Base-by-base conservation (phyloP, 2,329 filamentous ascomycete genomes). In the Neocucurbitaria cava region DNA sequence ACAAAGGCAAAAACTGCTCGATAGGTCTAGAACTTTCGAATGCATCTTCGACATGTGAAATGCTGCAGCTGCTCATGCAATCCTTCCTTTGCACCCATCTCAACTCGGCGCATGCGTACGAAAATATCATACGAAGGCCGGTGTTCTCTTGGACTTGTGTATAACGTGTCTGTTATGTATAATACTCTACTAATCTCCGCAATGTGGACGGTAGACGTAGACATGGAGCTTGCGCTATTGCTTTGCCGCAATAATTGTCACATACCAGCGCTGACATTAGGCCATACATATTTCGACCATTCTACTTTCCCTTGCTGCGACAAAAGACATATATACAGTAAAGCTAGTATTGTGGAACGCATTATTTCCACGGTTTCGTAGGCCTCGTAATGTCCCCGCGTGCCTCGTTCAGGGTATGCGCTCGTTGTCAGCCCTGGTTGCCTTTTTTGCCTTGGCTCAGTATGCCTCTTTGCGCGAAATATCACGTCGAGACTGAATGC, bases 401-500 rank as follows among this genome's bases (percentile, higher is more conserved):
- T 35, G n/a, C 24, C 42, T 33, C 15, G 20, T 35, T 15, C 13
- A 4, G 30, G 17, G 20, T n/a, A 38, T 13, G 28, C 17, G 9
- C 30, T 2, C 30, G 56, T 36, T 42, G 52, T 58, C 48, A 64
- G 55, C 50, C 52, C 47, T 28, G 18, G 52, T 64, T 65, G 64
- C 62, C 64, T 66, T 40, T 21, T 66, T 60, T 64, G 59, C 59
- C 62, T 64, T 18, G 3, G 46, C 35, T 28, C 6, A 36, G 52
- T 53, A 51, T 52, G 56, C 52, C 51, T 50, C 54, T 44, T 33
- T 31, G 47, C 46, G 44, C 43, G 33, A 55, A 52, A 36, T 43
- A 55, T 46, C 44, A 31, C 49, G 43, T 49, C 36, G 39, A 56
- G 50, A 54, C 52, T 59, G 40, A 59, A 20, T 18, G 21, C 20